Base-by-base conservation (phyloP, 768 basidiomycete genomes). In the Cantharellus anzutake region DNA sequence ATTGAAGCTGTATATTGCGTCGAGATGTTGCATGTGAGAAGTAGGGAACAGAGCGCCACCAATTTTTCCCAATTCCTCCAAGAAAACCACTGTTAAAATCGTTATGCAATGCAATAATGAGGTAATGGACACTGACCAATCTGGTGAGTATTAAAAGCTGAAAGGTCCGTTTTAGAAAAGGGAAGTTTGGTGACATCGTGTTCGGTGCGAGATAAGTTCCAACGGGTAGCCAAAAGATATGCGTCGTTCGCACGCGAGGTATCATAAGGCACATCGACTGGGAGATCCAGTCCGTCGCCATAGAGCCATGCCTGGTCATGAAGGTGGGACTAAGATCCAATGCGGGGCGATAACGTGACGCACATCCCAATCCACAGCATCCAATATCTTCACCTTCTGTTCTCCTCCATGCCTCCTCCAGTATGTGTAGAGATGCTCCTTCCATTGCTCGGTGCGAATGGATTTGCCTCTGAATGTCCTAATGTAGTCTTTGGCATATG, bases 371-470 rank as follows among this genome's bases (percentile, higher is more conserved):
- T 86, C 78, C 51, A 93, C 73, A 55, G 71, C 77, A 62, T 88
- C 75, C 41, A 94, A 74, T 2, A 74, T 75, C 63, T 80, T 76
- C 63, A 84, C 70, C 66, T 83, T 82, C 60, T 83, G 79, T 4
- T 73, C 69, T 0, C 76, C 78, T 37, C 80, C 80, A 61, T 84
- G 67, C 58, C 73, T 73, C 53, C 71, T 69, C 70, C 78, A 94
- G 69, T 83, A 92, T 3, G 64, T 72, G 65, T 83, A 87, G 7
- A 94, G 71, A 66, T 93, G 86, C 0, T 73, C 72, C 65, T 86
- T 85, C 90, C 90, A 94, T 63, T 90, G 75, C 38, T 80, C 73
- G 0, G 89, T 91, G 7, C 83, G 83, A 68, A 92, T 89, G 63
- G 84, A 86, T 69, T 81, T 78, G 4, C 88, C 70, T 4, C 62